phyloP scores from a whole-genome alignment of 805 yeast species.

The Debaryomyces maramus region DNA sequence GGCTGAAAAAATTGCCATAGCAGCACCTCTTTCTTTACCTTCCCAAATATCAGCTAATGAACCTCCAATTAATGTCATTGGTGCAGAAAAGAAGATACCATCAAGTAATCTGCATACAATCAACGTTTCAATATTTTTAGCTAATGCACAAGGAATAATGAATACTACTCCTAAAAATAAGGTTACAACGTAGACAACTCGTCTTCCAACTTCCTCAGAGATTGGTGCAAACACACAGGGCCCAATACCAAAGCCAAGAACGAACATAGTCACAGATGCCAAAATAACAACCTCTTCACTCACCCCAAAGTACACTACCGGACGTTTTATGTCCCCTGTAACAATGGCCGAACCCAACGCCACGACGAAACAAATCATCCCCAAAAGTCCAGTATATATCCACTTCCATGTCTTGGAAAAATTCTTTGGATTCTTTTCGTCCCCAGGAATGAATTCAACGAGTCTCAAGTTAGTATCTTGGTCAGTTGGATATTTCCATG shows the following conservation, averaged over 20 bases:
- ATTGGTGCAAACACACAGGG: constrained; percentile 65
- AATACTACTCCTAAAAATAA: constrained; percentile 56
- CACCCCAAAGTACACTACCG: constrained; percentile 51
- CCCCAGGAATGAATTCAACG: constrained; percentile 54
- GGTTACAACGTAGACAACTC: constrained; percentile 48
- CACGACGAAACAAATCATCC: constrained; percentile 55
- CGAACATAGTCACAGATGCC: constrained; percentile 55
- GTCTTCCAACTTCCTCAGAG: constrained; percentile 65
- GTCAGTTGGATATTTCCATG: constrained; percentile 62
- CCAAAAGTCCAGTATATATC: constrained; percentile 50
- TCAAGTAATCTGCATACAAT: constrained; percentile 49
- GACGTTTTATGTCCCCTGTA: constrained; percentile 60
- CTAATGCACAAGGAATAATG: constrained; percentile 62
- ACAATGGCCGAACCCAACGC: constrained; percentile 64
- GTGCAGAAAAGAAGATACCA: constrained; percentile 51
- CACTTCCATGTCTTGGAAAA: constrained; percentile 45
- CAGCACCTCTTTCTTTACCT: constrained; percentile 46
- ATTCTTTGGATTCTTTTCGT: constrained; percentile 53
- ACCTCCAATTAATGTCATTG: constrained; percentile 56
- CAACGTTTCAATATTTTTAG: constrained; percentile 60
- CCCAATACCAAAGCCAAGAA: constrained; percentile 65
- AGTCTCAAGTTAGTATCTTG: constrained; percentile 52
- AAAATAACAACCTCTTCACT: constrained; percentile 57
- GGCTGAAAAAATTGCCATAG: constrained; percentile 55
- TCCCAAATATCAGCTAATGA: constrained; percentile 52